Conservation (phyloP, 192 early-diverging fungal genomes). For the Coemansia sp. region DNA sequence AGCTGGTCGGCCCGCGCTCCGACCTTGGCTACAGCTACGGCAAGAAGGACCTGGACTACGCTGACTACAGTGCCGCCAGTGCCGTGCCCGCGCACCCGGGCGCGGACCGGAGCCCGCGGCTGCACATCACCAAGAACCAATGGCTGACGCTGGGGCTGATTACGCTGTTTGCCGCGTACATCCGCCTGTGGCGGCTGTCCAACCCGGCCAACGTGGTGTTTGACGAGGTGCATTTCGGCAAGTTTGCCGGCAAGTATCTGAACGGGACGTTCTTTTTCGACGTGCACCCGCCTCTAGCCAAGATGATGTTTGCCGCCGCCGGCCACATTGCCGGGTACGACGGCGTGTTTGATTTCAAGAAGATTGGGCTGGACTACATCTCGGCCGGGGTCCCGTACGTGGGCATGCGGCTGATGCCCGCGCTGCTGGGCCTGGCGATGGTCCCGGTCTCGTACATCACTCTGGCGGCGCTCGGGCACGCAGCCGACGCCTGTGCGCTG, state of each 20-base stretch:
- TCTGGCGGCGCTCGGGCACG: slow-evolving; percentile 76
- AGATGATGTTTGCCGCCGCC: slow-evolving; percentile 76
- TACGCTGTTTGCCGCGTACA: slow-evolving; percentile 42
- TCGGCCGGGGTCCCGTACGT: slow-evolving; percentile 86
- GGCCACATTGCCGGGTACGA: slow-evolving; percentile 84
- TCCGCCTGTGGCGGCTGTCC: slow-evolving; percentile 45
- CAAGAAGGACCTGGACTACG: slow-evolving; percentile 49
- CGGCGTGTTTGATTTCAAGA: slow-evolving; percentile 88
- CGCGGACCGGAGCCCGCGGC: slow-evolving; percentile 17
- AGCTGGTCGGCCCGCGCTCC: slow-evolving; percentile 9
- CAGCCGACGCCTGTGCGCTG: slow-evolving; percentile 65
- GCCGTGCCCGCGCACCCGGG: slow-evolving; percentile 8
- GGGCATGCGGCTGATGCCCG: slow-evolving; percentile 75
- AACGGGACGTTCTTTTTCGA: slow-evolving; percentile 88
- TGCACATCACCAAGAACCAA: slow-evolving; percentile 40
- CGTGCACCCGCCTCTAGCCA: slow-evolving; percentile 93
- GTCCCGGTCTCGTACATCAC: slow-evolving; percentile 82
- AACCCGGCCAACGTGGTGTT: slow-evolving; percentile 58
- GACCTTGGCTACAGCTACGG: slow-evolving; percentile 45
- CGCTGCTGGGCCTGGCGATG: slow-evolving; percentile 71
- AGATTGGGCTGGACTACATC: slow-evolving; percentile 89
- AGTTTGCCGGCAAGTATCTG: slow-evolving; percentile 89
- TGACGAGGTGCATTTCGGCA: slow-evolving; percentile 99
- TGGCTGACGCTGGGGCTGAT: slow-evolving; percentile 46
- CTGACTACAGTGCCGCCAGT: not conserved